These are phyloP conservation scores for Halophytophthora batemanensis DNA, from an alignment of 352 stramenopile genomes.

Conservation along the genomic window DNA sequence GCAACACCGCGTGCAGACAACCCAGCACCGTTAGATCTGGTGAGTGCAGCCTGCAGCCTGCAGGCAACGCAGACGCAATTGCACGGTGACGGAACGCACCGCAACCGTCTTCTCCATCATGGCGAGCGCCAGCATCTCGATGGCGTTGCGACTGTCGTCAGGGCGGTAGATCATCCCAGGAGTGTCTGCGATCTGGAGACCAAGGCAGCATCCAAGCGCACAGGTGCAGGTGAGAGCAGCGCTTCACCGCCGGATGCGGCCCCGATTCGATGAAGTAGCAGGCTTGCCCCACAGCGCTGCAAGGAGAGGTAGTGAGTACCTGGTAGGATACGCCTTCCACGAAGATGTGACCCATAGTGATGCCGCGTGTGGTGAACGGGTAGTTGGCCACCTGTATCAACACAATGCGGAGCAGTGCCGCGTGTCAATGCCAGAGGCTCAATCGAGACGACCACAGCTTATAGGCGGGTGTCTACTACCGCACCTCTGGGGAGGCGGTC, in stretches of 20 bases:
- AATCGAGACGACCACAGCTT: not conserved
- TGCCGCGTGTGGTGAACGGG: constrained; percentile 83
- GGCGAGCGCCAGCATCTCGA: constrained; percentile 69
- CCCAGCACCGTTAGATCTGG: constrained; percentile 2
- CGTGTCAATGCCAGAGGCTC: no score
- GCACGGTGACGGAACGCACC: constrained; percentile 17
- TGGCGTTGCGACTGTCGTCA: constrained; percentile 62
- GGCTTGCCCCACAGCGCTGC: not conserved
- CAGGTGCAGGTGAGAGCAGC: not conserved
- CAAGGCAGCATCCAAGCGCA: constrained; percentile 10
- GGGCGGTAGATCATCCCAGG: constrained; percentile 65
- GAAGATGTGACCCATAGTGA: constrained; percentile 88
- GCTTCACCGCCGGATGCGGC: no score
- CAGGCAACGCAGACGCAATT: not conserved
- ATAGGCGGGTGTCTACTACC: not conserved
- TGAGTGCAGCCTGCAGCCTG: not conserved
- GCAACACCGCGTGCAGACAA: constrained; percentile 8
- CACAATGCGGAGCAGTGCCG: no score
- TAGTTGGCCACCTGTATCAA: constrained; percentile 76
- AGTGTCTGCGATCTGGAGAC: constrained; percentile 74
- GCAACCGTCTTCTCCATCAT: constrained; percentile 78
- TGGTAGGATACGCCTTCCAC: constrained; percentile 80
- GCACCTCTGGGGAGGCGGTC: constrained; percentile 77
- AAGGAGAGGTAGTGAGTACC: constrained; percentile 18
- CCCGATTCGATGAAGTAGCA: not conserved